A percentile compares a stretch with the other conserved stretches of the same genome.
These are phyloP conservation scores for Stromatinia cepivora DNA, from an alignment of 2,329 filamentous ascomycete genomes.

Conservation along the genomic window DNA sequence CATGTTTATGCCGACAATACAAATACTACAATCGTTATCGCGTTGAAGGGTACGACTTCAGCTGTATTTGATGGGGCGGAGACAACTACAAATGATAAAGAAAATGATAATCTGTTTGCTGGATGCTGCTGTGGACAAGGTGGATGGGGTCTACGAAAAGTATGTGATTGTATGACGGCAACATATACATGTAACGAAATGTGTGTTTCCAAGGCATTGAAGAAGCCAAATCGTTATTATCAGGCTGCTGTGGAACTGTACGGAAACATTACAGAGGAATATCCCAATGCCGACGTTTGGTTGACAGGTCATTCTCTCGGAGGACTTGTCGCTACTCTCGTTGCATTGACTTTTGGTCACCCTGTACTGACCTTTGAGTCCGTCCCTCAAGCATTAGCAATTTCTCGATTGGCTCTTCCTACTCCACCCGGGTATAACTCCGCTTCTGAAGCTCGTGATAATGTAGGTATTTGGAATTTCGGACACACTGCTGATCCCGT, in stretches of 20 bases:
- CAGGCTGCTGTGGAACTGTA: conserved; percentile 84
- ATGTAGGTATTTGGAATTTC: conserved; percentile 81
- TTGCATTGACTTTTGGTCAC: conserved; percentile 85
- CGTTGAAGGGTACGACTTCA: conserved; percentile 82
- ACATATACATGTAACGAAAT: conserved; percentile 89
- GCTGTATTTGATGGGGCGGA: conserved; percentile 94
- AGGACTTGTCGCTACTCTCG: conserved; percentile 79
- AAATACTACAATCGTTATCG: conserved; percentile 85
- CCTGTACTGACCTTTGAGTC: conserved; percentile 89
- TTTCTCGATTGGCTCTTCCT: conserved; percentile 79
- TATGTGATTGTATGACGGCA: conserved; percentile 78
- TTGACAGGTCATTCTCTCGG: conserved; percentile 87
- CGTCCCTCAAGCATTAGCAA: conserved; percentile 82
- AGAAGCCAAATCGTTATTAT: conserved; percentile 85
- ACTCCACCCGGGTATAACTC: conserved; percentile 63
- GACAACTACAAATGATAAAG: conserved; percentile 91
- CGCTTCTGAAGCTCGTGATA: conserved; percentile 61
- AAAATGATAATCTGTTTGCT: conserved; percentile 95
- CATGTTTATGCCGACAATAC: conserved; percentile 85
- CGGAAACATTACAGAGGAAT: conserved; percentile 83
- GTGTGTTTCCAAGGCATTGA: conserved; percentile 72
- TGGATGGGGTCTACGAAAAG: conserved; percentile 82
- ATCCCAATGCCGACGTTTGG: conserved; percentile 82
- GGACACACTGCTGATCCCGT: conserved; percentile 93
- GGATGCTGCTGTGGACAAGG: conserved; percentile 94